Evolutionary conservation across 768 basidiomycete genomes (phyloP), one percentile per base, ranked within the genome.

Genomic region (Lentinula aciculospora): DNA sequence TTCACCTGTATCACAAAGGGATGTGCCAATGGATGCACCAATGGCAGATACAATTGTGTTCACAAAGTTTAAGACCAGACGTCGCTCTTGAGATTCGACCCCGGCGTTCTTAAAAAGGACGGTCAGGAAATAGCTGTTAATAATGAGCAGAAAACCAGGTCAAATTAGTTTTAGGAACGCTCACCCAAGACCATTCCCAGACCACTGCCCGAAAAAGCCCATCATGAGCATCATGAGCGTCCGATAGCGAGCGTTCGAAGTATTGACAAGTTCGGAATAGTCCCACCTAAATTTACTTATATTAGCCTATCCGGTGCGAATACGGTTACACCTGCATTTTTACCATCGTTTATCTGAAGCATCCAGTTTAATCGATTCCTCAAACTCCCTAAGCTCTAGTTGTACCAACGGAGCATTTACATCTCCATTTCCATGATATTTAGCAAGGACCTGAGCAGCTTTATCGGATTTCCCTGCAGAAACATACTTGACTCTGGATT

Each of bases 321-420:
- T 36, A 4, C 9, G 28, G 44, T 19, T 25, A 60, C 77, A 63
- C 65, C 79, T 10, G 23, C 8, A 12, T 17, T 17, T 4, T n/a
- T 28, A 53, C 82, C 81, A 83, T 49, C 78, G 71, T 65, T 84
- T 84, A 64, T 82, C 81, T 13, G 81, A 77, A 13, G 78, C 83
- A 61, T 81, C 75, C 5, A 76, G 60, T 40, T 72, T 68, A 53
- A 83, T 75, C 8, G 74, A 68, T 60, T 81, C 80, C 58, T 80
- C 75, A 62, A 78, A 77, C 63, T 83, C 82, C 56, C 71, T 72
- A 72, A 72, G 79, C 62, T 84, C 79, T 13, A 83, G 68, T 32
- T 70, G 65, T 25, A 84, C 81, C 34, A 83, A 65, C 29, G 79
- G 77, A 15, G 79, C 75, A 64, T 80, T 74, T 17, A 67, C 71